Percentiles rank a stretch among this genome's conserved stretches.
These are phyloP conservation scores for Exophiala aquamarina DNA, from an alignment of 2,329 filamentous ascomycete genomes.

Conservation along the genomic window DNA sequence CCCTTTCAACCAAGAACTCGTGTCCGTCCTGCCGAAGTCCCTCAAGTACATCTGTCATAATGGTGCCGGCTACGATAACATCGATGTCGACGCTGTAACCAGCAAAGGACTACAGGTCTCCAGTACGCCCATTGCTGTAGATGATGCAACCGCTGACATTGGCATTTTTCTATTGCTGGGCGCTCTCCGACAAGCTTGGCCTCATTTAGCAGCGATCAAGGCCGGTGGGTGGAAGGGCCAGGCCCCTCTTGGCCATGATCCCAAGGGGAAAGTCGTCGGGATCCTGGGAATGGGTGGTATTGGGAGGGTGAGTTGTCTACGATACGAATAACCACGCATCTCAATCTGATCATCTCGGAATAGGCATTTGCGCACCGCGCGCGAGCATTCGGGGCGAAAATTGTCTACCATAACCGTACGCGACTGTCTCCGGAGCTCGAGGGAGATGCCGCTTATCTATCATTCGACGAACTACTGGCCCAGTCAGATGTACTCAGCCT, in stretches of 20 bases:
- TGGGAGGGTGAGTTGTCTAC: slow-evolving; percentile 39
- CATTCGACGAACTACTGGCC: slow-evolving; percentile 47
- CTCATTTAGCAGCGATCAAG: slow-evolving; percentile 42
- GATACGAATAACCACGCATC: slow-evolving; percentile 1
- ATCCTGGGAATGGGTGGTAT: slow-evolving; percentile 52
- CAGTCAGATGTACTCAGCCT: slow-evolving; percentile 47
- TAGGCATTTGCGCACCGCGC: slow-evolving; percentile 48
- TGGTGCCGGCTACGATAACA: slow-evolving; percentile 62
- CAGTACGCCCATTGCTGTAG: slow-evolving; percentile 47
- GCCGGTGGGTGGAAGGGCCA: slow-evolving; percentile 45
- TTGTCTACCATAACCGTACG: slow-evolving; percentile 48
- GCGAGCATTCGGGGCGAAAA: slow-evolving; percentile 47
- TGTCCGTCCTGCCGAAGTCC: slow-evolving; percentile 45
- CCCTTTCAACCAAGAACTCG: slow-evolving; percentile 50
- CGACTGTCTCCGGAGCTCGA: slow-evolving; percentile 42
- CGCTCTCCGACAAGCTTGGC: slow-evolving; percentile 44
- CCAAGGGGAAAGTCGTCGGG: slow-evolving; percentile 45
- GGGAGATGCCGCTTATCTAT: slow-evolving; percentile 43
- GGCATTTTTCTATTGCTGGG: slow-evolving; percentile 50
- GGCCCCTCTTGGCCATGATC: slow-evolving; percentile 45
- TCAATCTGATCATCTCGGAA: neutral
- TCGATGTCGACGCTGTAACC: slow-evolving; percentile 56
- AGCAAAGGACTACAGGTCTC: slow-evolving; percentile 43
- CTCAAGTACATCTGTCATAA: slow-evolving; percentile 55
- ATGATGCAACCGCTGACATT: slow-evolving; percentile 48